Conservation (phyloP, 768 basidiomycete genomes). For the Gautieria morchelliformis region DNA sequence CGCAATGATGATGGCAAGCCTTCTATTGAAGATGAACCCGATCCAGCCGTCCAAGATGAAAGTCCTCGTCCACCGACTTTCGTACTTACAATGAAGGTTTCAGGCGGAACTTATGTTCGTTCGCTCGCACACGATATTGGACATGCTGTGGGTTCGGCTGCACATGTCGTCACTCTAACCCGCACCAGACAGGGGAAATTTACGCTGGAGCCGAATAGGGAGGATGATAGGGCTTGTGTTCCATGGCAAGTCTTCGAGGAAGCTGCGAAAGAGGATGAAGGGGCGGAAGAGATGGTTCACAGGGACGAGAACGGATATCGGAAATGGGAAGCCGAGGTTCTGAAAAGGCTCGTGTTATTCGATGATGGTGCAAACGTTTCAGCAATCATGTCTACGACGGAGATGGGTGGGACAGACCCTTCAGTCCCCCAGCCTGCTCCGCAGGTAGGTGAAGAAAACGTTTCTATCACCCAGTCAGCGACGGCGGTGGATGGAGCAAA, state of each 20-base stretch:
- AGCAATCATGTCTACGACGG: too few species aligned
- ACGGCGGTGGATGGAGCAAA: too few species aligned
- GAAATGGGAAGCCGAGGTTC: conserved; percentile 77
- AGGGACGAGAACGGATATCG: conserved; percentile 55
- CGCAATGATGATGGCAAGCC: conserved; percentile 34
- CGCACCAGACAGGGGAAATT: conserved; percentile 87
- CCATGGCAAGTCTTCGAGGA: conserved; percentile 68
- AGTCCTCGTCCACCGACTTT: conserved; percentile 57
- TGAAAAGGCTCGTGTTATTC: conserved; percentile 42
- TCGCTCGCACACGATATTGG: conserved; percentile 93
- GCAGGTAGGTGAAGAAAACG: too few species aligned
- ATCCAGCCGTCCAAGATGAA: conserved; percentile 12
- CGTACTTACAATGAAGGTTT: conserved; percentile 85
- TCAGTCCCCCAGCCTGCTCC: too few species aligned
- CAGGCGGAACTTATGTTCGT: conserved; percentile 94
- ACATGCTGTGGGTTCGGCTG: conserved; percentile 73
- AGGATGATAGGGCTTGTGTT: conserved; percentile 51
- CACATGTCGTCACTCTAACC: conserved; percentile 86
- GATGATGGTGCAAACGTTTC: neutral
- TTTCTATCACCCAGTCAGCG: too few species aligned
- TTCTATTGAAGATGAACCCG: conserved; percentile 25
- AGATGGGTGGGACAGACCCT: too few species aligned
- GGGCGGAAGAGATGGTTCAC: conserved; percentile 30
- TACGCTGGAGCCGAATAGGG: conserved; percentile 36
- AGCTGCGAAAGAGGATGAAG: conserved; percentile 38